Base-by-base conservation (phyloP, 2,329 filamentous ascomycete genomes). In the Polychaeton citri region DNA sequence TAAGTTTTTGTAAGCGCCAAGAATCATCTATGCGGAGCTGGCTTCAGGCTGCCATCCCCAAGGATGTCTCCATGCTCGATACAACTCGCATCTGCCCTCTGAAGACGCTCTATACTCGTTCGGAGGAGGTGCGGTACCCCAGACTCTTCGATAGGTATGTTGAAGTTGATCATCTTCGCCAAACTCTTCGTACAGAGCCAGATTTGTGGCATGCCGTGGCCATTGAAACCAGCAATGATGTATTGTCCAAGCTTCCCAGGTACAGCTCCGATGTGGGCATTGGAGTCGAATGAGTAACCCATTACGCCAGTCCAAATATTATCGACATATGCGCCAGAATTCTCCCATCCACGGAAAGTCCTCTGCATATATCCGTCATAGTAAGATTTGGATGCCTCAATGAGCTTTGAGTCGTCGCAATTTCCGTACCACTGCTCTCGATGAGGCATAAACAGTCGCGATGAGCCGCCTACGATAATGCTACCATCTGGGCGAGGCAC, bases 161-260 rank as follows among this genome's bases (percentile, higher is more conserved):
- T 42, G 0, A 67, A 67, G 1, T 71, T 48, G 24, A 82, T 71
- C 64, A 79, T 70, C 32, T 70, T 60, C 8, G 73, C 78, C 9
- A 74, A 70, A 1, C 74, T 74, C 40, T 75, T 71, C 2, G 71
- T 81, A 46, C 72, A 76, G 26, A 83, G 60, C 42, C 76, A 76
- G 12, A 78, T 74, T 46, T 78, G 76, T 15, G 81, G 79, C 80
- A 86, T 85, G 0, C 82, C 82, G 54, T 87, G 81, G 0, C 65
- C 58, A 1, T 53, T 57, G n/a, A 68, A 73, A 4, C 69, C 55
- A 7, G 53, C 55, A 5, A 50, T 38, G n/a, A 58, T 43, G 40
- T 46, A 59, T 1, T 53, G 31, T 9, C 42, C 37, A n/a, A 33
- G 20, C 1, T 43, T 18, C 58, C 17, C 69, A 1, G 76, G 75